Evolutionary conservation across 768 basidiomycete species (phyloP).

Genomic region (Mycena maculata): DNA sequence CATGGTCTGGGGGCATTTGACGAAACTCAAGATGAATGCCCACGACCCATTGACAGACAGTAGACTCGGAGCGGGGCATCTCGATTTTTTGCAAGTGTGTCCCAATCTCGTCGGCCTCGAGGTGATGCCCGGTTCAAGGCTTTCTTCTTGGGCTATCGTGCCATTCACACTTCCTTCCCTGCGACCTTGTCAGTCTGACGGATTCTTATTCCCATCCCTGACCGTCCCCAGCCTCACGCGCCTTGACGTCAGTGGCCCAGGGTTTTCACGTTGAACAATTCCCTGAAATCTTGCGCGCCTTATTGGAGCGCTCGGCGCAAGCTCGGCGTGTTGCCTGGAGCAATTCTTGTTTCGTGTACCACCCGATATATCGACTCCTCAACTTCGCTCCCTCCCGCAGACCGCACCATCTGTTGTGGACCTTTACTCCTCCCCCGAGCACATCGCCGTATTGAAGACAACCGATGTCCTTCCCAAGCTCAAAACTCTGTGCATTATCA

Average conservation of each 20-base stretch:
- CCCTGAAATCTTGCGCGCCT: background rate
- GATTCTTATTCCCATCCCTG: background rate
- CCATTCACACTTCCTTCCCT: background rate
- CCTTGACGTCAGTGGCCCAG: conserved; percentile 3
- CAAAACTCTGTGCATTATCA: background rate
- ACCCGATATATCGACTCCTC: background rate
- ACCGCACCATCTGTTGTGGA: background rate
- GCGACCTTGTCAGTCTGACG: background rate
- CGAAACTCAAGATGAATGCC: background rate
- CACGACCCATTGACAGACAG: too few relatives aligned
- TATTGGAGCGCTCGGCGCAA: background rate
- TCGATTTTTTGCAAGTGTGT: background rate
- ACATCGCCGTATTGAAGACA: background rate
- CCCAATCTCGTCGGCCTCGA: background rate
- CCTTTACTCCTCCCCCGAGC: background rate
- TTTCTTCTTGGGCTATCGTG: background rate
- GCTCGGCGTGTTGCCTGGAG: background rate
- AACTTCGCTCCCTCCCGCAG: background rate
- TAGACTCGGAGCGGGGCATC: background rate
- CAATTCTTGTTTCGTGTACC: background rate
- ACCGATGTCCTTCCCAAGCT: conserved; percentile 1
- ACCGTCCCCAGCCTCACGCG: background rate
- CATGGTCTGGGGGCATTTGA: conserved; percentile 11
- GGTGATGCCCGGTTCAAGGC: background rate
- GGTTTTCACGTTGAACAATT: background rate